phyloP scores from a whole-genome alignment of 768 basidiomycete genomes.

The Pulveroboletus ravenelii region DNA sequence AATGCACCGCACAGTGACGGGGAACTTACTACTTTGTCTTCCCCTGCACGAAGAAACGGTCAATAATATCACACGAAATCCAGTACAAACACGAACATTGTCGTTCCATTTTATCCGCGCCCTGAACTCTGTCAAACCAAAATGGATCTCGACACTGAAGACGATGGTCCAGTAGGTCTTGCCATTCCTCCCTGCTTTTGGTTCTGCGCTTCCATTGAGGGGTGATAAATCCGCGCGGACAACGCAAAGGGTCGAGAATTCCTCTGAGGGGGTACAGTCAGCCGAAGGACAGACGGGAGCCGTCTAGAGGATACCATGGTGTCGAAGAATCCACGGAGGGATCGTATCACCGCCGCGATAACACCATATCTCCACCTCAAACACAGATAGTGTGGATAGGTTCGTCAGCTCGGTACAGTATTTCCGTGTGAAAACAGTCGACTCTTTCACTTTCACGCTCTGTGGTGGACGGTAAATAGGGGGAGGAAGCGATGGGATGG shows the following conservation, averaged over 20 bases:
- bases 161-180: conserved; percentile 82
- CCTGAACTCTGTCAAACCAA: conserved; percentile 77
- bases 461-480: conserved; percentile 25
- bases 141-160: conserved; percentile 80
- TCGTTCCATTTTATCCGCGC: conserved; percentile 82
- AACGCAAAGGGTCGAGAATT: conserved; percentile 73
- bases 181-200: conserved; percentile 59
- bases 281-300: neutral
- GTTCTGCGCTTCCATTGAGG: conserved; percentile 62
- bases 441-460: conserved; percentile 75
- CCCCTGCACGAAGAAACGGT: conserved; percentile 40
- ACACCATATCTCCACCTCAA: conserved; percentile 84
- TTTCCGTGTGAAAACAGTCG: conserved; percentile 75
- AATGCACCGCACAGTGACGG: neutral
- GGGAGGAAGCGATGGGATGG: neutral
- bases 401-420: conserved; percentile 80
- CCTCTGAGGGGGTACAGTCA: conserved; percentile 37
- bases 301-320: conserved; percentile 31
- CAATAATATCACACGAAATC: neutral
- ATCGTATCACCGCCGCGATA: conserved; percentile 68
- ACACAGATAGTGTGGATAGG: conserved; percentile 68
- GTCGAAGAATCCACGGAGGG: conserved; percentile 70
- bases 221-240: conserved; percentile 76
- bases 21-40: conserved; percentile 64
- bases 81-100: conserved; percentile 44